These are phyloP conservation scores for Gymnopilus dilepis DNA, from an alignment of 768 basidiomycete genomes.

Conservation along the genomic window DNA sequence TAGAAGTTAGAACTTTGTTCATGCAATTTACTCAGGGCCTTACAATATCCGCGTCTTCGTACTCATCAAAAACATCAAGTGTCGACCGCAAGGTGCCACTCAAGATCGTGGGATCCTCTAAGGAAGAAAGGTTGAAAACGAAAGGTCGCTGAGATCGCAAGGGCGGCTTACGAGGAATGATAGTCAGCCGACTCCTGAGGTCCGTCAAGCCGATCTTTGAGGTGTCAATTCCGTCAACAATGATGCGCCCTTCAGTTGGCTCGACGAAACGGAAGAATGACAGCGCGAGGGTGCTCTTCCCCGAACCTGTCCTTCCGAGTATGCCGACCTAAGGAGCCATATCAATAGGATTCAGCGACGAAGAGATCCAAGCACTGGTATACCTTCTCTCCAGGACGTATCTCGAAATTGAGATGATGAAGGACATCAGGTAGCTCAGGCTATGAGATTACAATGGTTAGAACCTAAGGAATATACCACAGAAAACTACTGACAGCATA, in stretches of 20 bases:
- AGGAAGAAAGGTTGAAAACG: constrained; percentile 42
- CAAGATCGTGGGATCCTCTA: constrained; percentile 89
- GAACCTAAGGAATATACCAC: too few species aligned
- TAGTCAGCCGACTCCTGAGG: constrained; percentile 59
- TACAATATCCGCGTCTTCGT: constrained; percentile 83
- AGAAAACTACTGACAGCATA: constrained; percentile 62
- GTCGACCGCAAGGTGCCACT: constrained; percentile 85
- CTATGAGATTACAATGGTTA: constrained; percentile 44
- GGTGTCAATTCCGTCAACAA: constrained; percentile 80
- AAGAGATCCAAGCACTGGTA: constrained; percentile 55
- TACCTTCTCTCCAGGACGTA: constrained; percentile 74
- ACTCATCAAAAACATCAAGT: constrained; percentile 86
- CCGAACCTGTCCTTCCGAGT: constrained; percentile 70
- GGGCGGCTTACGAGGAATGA: constrained; percentile 66
- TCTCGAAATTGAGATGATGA: constrained; percentile 75
- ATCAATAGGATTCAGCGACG: constrained; percentile 59
- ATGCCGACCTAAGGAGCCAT: constrained; percentile 64
- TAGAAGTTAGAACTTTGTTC: background rate
- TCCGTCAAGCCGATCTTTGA: constrained; percentile 81
- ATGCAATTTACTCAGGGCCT: constrained; percentile 42
- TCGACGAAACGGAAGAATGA: constrained; percentile 88
- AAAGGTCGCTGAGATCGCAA: constrained; percentile 56
- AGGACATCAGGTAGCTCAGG: constrained; percentile 87
- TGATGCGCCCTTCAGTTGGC: constrained; percentile 73
- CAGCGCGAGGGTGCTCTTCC: constrained; percentile 82